Evolutionary conservation across 495 filamentous ascomycete species (phyloP).

Genomic region (Astrothelium subdiscretum): DNA sequence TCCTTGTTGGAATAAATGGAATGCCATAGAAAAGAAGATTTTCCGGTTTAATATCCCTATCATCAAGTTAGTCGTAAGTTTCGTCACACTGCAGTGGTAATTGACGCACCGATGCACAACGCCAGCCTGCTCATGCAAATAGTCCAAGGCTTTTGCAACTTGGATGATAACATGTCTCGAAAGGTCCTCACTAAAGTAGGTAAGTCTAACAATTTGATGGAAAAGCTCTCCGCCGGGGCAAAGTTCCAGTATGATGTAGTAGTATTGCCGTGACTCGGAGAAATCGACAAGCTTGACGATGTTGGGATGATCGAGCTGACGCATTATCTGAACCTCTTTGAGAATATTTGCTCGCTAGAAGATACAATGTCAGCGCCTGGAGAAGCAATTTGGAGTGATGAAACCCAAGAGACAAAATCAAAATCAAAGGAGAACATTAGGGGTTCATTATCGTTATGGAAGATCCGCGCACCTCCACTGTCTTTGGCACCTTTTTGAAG

Average conservation of each 20-base stretch:
- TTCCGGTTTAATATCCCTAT: conserved; percentile 95
- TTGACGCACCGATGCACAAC: conserved; percentile 84
- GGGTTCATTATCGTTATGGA: conserved; percentile 16
- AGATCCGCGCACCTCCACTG: conserved; percentile 83
- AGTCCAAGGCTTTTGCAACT: conserved; percentile 85
- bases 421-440: conserved; percentile 18
- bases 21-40: conserved; percentile 88
- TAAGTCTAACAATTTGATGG: conserved; percentile 95
- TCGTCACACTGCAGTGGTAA: background rate
- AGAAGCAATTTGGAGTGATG: conserved; percentile 6
- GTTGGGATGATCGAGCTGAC: conserved; percentile 87
- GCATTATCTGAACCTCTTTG: conserved; percentile 99
- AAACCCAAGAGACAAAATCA: conserved; percentile 27
- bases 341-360: conserved; percentile 85
- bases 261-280: conserved; percentile 85
- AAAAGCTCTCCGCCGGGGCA: conserved; percentile 94
- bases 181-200: conserved; percentile 94
- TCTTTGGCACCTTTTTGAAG: conserved; percentile 86
- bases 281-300: conserved; percentile 90
- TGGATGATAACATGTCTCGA: conserved; percentile 89
- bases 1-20: conserved; percentile 66
- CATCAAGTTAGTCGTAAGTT: conserved; percentile 19
- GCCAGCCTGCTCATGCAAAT: conserved; percentile 86
- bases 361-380: conserved; percentile 27
- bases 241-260: conserved; percentile 92